phyloP scores from a whole-genome alignment of 73 alveolate genomes.

The Paraurostyla sp. region DNA sequence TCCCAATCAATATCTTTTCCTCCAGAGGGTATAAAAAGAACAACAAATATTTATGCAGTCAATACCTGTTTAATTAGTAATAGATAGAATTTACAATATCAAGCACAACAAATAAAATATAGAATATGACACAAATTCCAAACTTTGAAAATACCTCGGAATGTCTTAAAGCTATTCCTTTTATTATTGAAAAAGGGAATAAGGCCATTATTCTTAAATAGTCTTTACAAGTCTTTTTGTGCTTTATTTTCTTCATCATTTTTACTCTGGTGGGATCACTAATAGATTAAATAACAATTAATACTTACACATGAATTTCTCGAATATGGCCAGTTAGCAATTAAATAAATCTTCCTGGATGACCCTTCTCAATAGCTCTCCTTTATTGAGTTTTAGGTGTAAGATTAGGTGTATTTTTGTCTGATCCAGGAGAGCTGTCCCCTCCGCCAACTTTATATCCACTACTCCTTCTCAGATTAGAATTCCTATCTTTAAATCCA shows the following conservation, averaged over 20 bases:
- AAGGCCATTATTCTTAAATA: not conserved
- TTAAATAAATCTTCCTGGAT: conserved; percentile 25
- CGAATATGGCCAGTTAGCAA: not conserved
- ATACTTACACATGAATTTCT: conserved; percentile 47
- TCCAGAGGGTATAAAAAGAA: not conserved
- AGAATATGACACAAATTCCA: not conserved
- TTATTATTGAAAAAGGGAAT: not conserved
- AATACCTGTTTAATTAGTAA: not conserved
- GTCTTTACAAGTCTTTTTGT: not conserved
- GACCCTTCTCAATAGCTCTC: not conserved
- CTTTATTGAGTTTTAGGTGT: conserved; percentile 15
- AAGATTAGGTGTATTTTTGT: not conserved
- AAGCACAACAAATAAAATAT: conserved; percentile 20
- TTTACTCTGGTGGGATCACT: conserved; percentile 49
- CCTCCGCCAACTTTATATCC: not conserved
- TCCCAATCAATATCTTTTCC: conserved; percentile 36
- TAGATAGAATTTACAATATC: conserved; percentile 8
- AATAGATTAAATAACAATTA: not conserved
- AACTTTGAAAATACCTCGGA: not conserved
- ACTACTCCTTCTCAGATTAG: not conserved
- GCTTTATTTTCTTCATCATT: conserved; percentile 7
- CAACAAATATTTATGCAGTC: conserved; percentile 35
- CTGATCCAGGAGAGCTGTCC: not conserved
- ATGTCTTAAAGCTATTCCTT: conserved; percentile 11
- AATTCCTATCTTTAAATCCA: not conserved